Conservation (phyloP, 257 asterid genomes). For the Solanum ossicruentum region DNA sequence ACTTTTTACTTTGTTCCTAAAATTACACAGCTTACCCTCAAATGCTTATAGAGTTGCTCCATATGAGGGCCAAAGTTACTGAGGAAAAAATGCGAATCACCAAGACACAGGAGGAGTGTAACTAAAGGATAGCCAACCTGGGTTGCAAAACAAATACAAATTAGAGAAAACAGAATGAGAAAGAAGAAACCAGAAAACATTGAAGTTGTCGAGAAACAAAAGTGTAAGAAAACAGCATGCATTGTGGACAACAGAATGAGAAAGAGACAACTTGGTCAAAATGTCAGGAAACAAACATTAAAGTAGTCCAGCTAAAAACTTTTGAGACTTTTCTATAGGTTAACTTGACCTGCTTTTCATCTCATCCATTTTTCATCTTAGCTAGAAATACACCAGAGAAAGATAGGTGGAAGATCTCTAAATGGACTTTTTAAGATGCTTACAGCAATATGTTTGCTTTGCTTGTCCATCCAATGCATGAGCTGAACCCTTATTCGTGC, state of each 20-base stretch:
- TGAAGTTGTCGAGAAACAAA: background rate
- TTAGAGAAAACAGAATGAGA: background rate
- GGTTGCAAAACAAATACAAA: background rate
- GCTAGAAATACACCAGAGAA: background rate
- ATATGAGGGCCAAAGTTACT: constrained; percentile 81
- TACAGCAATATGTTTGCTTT: constrained; percentile 94
- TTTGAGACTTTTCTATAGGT: background rate
- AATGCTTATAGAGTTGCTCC: constrained; percentile 96
- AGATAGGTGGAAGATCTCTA: background rate
- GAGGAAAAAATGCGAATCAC: constrained; percentile 85
- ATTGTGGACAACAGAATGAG: background rate
- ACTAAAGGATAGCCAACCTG: constrained; percentile 98
- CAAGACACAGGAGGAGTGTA: constrained; percentile 95
- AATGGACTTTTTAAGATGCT: constrained; percentile 11
- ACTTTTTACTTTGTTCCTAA: background rate
- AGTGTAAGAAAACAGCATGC: background rate
- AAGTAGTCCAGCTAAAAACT: background rate
- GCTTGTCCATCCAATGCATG: constrained; percentile 95
- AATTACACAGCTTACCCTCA: constrained; percentile 37
- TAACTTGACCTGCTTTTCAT: background rate
- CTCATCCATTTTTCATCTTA: background rate
- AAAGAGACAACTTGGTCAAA: background rate
- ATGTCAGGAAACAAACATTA: background rate
- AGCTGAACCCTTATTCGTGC: constrained; percentile 85
- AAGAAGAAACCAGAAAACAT: background rate